Percentiles rank a stretch among this genome's conserved stretches.
Evolutionary conservation across 2,329 filamentous ascomycete species (phyloP).

Genomic region (Aureobasidium subglaciale): DNA sequence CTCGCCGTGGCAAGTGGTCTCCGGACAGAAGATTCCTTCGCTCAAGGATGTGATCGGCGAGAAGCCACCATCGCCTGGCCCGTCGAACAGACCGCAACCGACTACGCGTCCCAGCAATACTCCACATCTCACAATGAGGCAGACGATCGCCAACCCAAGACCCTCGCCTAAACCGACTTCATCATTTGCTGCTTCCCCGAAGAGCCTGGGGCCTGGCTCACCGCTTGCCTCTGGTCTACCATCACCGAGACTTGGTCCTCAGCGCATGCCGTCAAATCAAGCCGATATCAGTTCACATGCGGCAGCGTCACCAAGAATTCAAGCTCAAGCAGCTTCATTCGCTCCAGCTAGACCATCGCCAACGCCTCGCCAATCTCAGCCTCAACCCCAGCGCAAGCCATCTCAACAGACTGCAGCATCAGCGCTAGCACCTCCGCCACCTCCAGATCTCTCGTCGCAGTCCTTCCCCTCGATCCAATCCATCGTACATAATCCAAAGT

Average conservation of each 20-base stretch:
- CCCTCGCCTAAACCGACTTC: slow-evolving; percentile 15
- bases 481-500: slow-evolving; percentile 48
- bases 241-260: slow-evolving; percentile 6
- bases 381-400: slow-evolving; percentile 9
- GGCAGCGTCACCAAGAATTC: slow-evolving; percentile 1
- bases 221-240: not conserved
- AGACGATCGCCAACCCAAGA: slow-evolving; percentile 48
- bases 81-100: slow-evolving; percentile 14
- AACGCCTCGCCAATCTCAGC: slow-evolving; percentile 8
- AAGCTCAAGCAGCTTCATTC: not conserved
- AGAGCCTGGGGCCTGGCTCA: slow-evolving; percentile 9
- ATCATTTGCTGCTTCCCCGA: slow-evolving; percentile 4
- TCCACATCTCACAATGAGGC: slow-evolving; percentile 53
- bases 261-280: not conserved
- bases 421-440: slow-evolving; percentile 18
- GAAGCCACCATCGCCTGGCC: slow-evolving; percentile 26
- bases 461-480: slow-evolving; percentile 35
- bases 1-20: slow-evolving; percentile 61
- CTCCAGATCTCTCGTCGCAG: slow-evolving; percentile 28
- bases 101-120: slow-evolving; percentile 28
- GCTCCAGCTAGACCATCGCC: not conserved
- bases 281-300: slow-evolving; percentile 17
- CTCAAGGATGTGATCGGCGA: slow-evolving; percentile 44
- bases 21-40: slow-evolving; percentile 43
- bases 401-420: slow-evolving; percentile 3